phyloP scores from a whole-genome alignment of 108 stramenopile genomes.

The Mediolabrus comicus region DNA sequence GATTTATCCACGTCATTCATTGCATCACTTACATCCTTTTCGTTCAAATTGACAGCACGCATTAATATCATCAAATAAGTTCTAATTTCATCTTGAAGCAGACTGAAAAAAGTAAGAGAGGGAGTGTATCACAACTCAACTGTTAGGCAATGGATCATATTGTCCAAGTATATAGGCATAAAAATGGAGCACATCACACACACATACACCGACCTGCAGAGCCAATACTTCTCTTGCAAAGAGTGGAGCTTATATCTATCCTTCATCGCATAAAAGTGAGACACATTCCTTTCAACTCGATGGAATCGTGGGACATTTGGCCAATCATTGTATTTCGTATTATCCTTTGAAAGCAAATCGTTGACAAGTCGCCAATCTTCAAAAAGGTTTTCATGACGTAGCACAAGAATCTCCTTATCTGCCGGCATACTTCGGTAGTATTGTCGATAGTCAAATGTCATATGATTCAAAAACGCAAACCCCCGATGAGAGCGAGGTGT shows the following conservation, averaged over 20 bases:
- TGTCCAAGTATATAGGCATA: too few relatives aligned
- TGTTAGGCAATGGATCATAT: too few relatives aligned
- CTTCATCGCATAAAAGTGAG: not conserved
- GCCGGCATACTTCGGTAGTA: constrained; percentile 15
- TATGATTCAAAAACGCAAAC: constrained; percentile 13
- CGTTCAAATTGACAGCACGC: constrained; percentile 17
- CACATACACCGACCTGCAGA: too few relatives aligned
- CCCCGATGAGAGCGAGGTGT: constrained; percentile 1
- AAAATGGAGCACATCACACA: too few relatives aligned
- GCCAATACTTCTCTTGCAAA: constrained; percentile 1
- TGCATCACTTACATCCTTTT: constrained; percentile 10
- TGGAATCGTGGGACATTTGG: constrained; percentile 5
- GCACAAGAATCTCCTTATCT: constrained; percentile 38
- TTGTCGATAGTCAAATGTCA: constrained; percentile 16
- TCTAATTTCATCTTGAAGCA: constrained; percentile 17
- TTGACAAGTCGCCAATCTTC: constrained; percentile 22
- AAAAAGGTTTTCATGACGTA: constrained; percentile 43
- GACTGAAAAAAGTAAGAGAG: too few relatives aligned
- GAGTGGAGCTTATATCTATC: not conserved
- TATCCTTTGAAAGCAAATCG: not conserved
- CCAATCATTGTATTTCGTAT: not conserved
- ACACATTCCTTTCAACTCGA: constrained; percentile 15
- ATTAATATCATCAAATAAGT: constrained; percentile 15
- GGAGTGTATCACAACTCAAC: too few relatives aligned
- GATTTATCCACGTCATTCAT: constrained; percentile 10